phyloP scores from a whole-genome alignment of 2,329 filamentous ascomycete genomes.

The Orbilia javanica region DNA sequence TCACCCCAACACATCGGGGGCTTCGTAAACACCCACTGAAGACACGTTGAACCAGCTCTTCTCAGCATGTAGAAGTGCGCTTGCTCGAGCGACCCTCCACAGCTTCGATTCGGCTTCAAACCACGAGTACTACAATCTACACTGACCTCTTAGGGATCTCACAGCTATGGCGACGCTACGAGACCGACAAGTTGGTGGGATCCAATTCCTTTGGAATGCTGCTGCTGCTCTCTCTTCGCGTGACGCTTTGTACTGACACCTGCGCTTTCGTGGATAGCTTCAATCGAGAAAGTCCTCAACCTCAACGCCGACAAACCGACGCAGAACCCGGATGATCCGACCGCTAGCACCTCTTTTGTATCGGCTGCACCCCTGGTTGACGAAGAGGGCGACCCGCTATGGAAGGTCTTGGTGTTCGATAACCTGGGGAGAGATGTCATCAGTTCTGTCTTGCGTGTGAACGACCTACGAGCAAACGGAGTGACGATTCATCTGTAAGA shows the following conservation, averaged over 20 bases:
- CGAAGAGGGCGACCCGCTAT: constrained; percentile 90
- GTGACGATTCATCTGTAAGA: constrained; percentile 94
- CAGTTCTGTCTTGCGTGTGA: constrained; percentile 93
- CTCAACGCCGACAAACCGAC: constrained; percentile 79
- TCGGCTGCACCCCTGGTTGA: constrained; percentile 84
- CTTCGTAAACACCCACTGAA: constrained; percentile 46
- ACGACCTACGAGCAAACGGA: constrained; percentile 91
- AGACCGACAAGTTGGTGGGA: constrained; percentile 59
- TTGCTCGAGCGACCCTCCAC: background rate
- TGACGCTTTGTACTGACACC: constrained; percentile 17
- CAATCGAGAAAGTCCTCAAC: constrained; percentile 95
- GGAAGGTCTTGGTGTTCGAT: constrained; percentile 98
- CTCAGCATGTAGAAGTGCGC: constrained; percentile 13
- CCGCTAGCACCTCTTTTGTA: constrained; percentile 64
- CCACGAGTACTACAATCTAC: background rate
- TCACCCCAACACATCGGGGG: constrained; percentile 49
- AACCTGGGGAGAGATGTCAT: constrained; percentile 92
- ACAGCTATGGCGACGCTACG: constrained; percentile 51
- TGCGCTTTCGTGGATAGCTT: constrained; percentile 71
- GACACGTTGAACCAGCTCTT: constrained; percentile 49
- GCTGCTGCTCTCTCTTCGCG: background rate
- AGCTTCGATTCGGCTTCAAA: constrained; percentile 6
- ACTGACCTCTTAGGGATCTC: background rate
- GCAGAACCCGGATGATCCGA: constrained; percentile 73
- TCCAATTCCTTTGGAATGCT: constrained; percentile 38